A percentile compares a stretch with the other conserved stretches of the same genome.
These are phyloP conservation scores for Moricandia arvensis DNA, from an alignment of 345 rosid genomes.

Conservation along the genomic window DNA sequence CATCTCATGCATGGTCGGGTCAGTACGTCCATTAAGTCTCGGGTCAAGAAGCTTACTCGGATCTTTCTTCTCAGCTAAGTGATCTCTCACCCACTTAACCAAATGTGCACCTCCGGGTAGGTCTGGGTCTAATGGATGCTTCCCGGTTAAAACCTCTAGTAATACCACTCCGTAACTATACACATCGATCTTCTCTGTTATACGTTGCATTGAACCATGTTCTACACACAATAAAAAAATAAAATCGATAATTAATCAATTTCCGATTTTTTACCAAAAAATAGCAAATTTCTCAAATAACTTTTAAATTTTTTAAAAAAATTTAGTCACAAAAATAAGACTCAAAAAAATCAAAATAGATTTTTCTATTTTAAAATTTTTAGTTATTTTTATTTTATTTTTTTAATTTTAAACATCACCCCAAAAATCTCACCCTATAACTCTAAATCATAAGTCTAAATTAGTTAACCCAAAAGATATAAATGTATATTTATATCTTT, in stretches of 20 bases:
- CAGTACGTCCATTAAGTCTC: slow-evolving; percentile 64
- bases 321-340: too few species aligned
- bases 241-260: background rate
- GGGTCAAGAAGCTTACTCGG: slow-evolving; percentile 66
- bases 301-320: too few species aligned
- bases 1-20: slow-evolving; percentile 75
- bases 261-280: too few species aligned
- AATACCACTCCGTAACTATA: slow-evolving; percentile 83
- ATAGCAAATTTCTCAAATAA: too few species aligned
- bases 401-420: too few species aligned
- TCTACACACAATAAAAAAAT: slow-evolving; percentile 40
- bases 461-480: too few species aligned
- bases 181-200: slow-evolving; percentile 75
- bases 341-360: too few species aligned
- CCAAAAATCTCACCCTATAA: too few species aligned
- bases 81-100: slow-evolving; percentile 79
- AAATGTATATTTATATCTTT: too few species aligned
- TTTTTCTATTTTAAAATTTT: too few species aligned
- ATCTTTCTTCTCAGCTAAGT: slow-evolving; percentile 62
- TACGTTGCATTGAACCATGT: slow-evolving; percentile 62
- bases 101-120: slow-evolving; percentile 68
- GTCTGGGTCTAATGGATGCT: slow-evolving; percentile 71
- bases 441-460: too few species aligned
- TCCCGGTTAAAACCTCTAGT: slow-evolving; percentile 78
- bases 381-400: too few species aligned